Percentiles rank a stretch among this genome's conserved stretches.
These are phyloP conservation scores for Diversispora eburnea DNA, from an alignment of 192 early-diverging fungal species.

Conservation along the genomic window DNA sequence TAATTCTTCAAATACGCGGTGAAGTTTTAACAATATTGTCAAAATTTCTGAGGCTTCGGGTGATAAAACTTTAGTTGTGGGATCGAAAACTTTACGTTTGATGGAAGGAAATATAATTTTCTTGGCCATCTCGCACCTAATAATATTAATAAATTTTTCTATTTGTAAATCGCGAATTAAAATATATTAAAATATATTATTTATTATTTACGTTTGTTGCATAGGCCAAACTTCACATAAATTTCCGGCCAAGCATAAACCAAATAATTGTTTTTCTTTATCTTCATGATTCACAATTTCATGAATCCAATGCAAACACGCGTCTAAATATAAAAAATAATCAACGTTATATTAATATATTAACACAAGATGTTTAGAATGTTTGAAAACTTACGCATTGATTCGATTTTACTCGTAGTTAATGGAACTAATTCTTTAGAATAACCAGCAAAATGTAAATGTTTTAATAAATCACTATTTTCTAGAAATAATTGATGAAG, in stretches of 20 bases:
- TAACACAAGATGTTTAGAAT: not conserved
- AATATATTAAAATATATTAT: not conserved
- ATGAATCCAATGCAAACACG: not conserved
- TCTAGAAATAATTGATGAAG: constrained; percentile 61
- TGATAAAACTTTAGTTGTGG: not conserved
- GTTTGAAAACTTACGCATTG: constrained; percentile 42
- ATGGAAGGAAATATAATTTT: not conserved
- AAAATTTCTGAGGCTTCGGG: not conserved
- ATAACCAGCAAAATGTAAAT: constrained; percentile 63
- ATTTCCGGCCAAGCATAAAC: constrained; percentile 3
- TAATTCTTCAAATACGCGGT: not conserved
- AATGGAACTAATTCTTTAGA: constrained; percentile 45
- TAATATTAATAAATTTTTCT: not conserved
- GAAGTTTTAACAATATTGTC: not conserved
- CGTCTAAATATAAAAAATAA: not conserved
- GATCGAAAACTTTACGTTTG: not conserved
- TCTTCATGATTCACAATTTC: constrained; percentile 10
- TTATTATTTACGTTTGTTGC: constrained; percentile 9
- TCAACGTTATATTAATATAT: not conserved
- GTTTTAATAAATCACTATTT: constrained; percentile 49
- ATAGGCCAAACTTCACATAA: constrained; percentile 22
- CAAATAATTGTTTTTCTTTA: constrained; percentile 11
- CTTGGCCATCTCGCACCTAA: constrained; percentile 6
- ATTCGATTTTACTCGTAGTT: constrained; percentile 60
- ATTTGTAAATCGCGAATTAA: not conserved